phyloP scores from a whole-genome alignment of 805 yeast genomes.

The Nakazawaea anatomiae region DNA sequence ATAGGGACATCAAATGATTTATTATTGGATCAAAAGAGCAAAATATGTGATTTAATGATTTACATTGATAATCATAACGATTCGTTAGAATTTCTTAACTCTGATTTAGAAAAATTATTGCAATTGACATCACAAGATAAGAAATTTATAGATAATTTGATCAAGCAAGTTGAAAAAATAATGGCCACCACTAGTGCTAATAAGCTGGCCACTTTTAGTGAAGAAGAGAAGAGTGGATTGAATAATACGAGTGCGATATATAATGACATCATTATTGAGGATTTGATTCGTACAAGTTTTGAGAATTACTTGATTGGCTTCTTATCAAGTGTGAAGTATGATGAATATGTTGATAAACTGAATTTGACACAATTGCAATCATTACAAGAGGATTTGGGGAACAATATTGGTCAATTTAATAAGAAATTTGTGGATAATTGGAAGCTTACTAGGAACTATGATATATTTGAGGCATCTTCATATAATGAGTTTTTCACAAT shows the following conservation, averaged over 20 bases:
- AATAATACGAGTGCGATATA: slow-evolving; percentile 23
- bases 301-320: slow-evolving; percentile 85
- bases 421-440: slow-evolving; percentile 43
- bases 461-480: slow-evolving; percentile 47
- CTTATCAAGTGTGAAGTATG: slow-evolving; percentile 65
- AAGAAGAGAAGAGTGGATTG: slow-evolving; percentile 6
- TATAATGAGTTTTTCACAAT: slow-evolving; percentile 59
- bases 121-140: slow-evolving; percentile 57
- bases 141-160: slow-evolving; percentile 62
- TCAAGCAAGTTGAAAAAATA: slow-evolving; percentile 36
- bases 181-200: not conserved
- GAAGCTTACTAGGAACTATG: slow-evolving; percentile 49
- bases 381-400: slow-evolving; percentile 13
- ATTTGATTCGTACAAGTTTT: slow-evolving; percentile 78
- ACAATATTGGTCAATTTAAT: slow-evolving; percentile 27
- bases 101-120: slow-evolving; percentile 36
- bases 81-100: slow-evolving; percentile 40
- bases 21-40: slow-evolving; percentile 56
- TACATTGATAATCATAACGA: slow-evolving; percentile 47
- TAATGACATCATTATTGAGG: slow-evolving; percentile 43
- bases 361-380: slow-evolving; percentile 31
- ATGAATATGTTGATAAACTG: slow-evolving; percentile 41
- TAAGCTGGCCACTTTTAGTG: not conserved
- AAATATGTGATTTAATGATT: slow-evolving; percentile 64
- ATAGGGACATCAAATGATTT: slow-evolving; percentile 88